Conservation (phyloP, 768 basidiomycete genomes). For the Kwoniella botswanensis region DNA sequence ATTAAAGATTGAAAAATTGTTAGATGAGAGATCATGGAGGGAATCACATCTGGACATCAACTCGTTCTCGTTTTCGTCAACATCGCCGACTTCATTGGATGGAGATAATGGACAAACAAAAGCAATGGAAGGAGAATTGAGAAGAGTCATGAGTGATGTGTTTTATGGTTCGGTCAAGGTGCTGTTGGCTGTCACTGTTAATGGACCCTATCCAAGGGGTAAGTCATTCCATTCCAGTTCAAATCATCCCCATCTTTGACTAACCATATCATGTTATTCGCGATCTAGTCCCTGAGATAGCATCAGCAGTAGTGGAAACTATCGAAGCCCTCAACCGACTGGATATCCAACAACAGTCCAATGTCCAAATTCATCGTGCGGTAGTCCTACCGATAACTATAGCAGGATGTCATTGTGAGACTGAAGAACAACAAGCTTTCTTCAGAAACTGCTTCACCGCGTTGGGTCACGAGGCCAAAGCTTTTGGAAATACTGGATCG, state of each 20-base stretch:
- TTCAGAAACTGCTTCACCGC: conserved; percentile 21
- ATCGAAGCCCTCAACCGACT: conserved; percentile 17
- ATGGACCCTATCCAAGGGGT: conserved; percentile 34
- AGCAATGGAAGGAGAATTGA: conserved; percentile 2
- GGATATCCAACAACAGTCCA: conserved; percentile 20
- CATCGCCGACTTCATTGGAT: not conserved
- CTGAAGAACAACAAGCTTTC: conserved; percentile 10
- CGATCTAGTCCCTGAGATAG: conserved; percentile 29
- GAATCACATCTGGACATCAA: conserved; percentile 23
- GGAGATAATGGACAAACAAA: not conserved
- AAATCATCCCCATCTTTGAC: not conserved
- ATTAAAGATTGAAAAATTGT: conserved; percentile 19
- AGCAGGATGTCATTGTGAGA: conserved; percentile 36
- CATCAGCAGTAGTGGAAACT: conserved; percentile 25
- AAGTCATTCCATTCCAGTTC: conserved; percentile 3
- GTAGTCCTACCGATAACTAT: conserved; percentile 35
- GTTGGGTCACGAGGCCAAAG: conserved; percentile 28
- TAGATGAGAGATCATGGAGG: conserved; percentile 28
- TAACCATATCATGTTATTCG: no score
- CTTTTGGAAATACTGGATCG: conserved; percentile 32
- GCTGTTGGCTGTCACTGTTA: conserved; percentile 23
- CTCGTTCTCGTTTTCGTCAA: not conserved
- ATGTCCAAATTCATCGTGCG: conserved; percentile 23
- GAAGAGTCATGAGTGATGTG: conserved; percentile 28
- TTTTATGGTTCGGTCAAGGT: conserved; percentile 28